Evolutionary conservation across 495 filamentous ascomycete species (phyloP), one percentile per base, ranked within the genome.

Genomic region (Aspergillus kassunensis): DNA sequence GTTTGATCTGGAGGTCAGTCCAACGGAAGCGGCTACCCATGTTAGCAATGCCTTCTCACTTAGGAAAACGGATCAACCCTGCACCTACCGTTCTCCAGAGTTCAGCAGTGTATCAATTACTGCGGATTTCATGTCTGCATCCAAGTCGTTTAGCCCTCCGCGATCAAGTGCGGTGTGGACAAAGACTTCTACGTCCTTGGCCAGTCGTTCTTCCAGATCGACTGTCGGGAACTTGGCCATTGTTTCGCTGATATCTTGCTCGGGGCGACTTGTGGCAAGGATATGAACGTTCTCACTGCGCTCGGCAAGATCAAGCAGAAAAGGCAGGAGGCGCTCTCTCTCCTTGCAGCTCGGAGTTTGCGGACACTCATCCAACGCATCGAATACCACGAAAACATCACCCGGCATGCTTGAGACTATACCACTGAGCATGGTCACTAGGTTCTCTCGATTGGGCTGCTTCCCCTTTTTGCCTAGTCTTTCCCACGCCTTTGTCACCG

Each of bases 311-410:
- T 44, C 49, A 0, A 37, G 16, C 0, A 60, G 33, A 20, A 54
- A 21, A 11, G 9, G 10, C 2, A 60, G 31, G 11, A 56, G 41
- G 2, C 11, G 25, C 7, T 19, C 15, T 40, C 53, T 34, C 30
- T 48, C 53, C n/a, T 12, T 9, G 2, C 37, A 27, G 15, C 10
- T 24, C 7, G n/a, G n/a, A 4, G 4, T 9, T 4, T 27, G 4
- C 2, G 58, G 58, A 23, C 58, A 61, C 23, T 61, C 58, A 27
- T 61, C 58, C 12, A 61, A 33, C 12, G 58, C 58, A 55, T 61
- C 58, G 3, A 61, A 19, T 1, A 61, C 24, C 6, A 61, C 29
- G 20, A 57, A 61, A 0, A 55, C 6, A 8, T 55, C 41, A 15
- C 47, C 51, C 20, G 16, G 13, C 9, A 20, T 24, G 7, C 11